These are phyloP conservation scores for Pseudozyma tsukubaensis DNA, from an alignment of 1,284 basidiomycete genomes.

Conservation along the genomic window DNA sequence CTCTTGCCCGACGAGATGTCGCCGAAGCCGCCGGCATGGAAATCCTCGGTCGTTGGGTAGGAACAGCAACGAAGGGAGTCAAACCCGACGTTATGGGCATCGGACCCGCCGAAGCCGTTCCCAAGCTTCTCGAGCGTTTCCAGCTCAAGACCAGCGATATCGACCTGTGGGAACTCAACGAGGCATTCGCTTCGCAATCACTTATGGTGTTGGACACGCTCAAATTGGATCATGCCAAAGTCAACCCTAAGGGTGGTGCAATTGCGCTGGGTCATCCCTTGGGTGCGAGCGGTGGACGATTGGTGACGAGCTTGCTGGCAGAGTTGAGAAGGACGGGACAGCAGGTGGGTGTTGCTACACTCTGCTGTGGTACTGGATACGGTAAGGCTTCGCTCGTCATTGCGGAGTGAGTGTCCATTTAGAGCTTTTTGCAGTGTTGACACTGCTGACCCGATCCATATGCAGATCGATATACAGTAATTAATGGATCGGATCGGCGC, in stretches of 20 bases:
- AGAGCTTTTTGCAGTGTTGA: no score
- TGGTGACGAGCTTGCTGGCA: conserved; percentile 61
- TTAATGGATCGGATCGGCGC: conserved; percentile 8
- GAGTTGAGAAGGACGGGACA: conserved; percentile 62
- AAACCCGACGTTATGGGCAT: conserved; percentile 67
- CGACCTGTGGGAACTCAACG: conserved; percentile 67
- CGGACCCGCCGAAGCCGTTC: conserved; percentile 62
- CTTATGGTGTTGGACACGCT: conserved; percentile 63
- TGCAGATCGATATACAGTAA: background rate
- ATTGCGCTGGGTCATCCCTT: conserved; percentile 67
- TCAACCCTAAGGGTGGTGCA: conserved; percentile 67
- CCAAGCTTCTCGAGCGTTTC: conserved; percentile 60
- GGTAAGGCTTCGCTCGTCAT: conserved; percentile 62
- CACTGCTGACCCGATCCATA: conserved; percentile 3
- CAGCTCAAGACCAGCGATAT: conserved; percentile 57
- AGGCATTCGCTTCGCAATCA: conserved; percentile 66
- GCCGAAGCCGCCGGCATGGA: conserved; percentile 63
- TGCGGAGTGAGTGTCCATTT: conserved; percentile 48
- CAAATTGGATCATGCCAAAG: conserved; percentile 51
- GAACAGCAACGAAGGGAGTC: conserved; percentile 61
- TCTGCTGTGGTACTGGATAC: conserved; percentile 67
- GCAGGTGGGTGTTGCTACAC: conserved; percentile 60
- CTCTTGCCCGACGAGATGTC: conserved; percentile 59
- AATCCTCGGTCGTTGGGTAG: conserved; percentile 63
- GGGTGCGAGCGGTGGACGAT: conserved; percentile 62